Evolutionary conservation across 331 rosid genomes (phyloP), one percentile per base, ranked within the genome.

Genomic region (Quercus phellos): DNA sequence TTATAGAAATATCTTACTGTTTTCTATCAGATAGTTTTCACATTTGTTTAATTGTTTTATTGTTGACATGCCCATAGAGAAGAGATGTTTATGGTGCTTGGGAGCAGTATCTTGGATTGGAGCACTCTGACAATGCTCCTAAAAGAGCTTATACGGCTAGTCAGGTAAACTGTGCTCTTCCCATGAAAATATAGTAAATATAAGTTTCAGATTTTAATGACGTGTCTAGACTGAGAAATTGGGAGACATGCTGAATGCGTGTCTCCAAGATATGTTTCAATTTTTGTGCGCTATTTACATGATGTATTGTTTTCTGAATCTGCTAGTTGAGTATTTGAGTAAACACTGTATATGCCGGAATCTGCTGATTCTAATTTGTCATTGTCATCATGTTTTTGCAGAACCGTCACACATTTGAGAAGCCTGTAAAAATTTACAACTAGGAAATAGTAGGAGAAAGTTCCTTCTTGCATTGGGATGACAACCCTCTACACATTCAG

Each of bases 51-150:
- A 19, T 55, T 77, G 16, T 78, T 55, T 60, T 82, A 22, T 55
- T 70, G 77, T 19, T 85, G 43, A 73, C 67, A 21, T 66, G 53
- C 77, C 58, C 51, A 73, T 38, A 93, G 98, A 93, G 98, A 84
- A 91, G 97, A 87, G 98, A 93, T 58, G 95, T 93, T 60, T 91
- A 93, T 56, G 98, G 97, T 88, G 95, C 97, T 55, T 91, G 98
- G 95, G 98, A 93, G 88, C 98, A 91, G 79, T 93, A 93, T 81
- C 97, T 93, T 84, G 98, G 98, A 14, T 84, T 93, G 88, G 98
- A 93, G 85, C 98, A 93, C 81, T 80, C 96, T 77, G 97, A 91
- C 82, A 91, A 80, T 77, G 87, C 98, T 81, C 93, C 95, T 70
- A 93, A 93, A 74, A 92, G 97, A 79, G 74, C 96, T 32, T 90